Percentiles rank a stretch among this genome's conserved stretches.
Evolutionary conservation across 495 filamentous ascomycete species (phyloP).

Genomic region (Xylaria sp.): DNA sequence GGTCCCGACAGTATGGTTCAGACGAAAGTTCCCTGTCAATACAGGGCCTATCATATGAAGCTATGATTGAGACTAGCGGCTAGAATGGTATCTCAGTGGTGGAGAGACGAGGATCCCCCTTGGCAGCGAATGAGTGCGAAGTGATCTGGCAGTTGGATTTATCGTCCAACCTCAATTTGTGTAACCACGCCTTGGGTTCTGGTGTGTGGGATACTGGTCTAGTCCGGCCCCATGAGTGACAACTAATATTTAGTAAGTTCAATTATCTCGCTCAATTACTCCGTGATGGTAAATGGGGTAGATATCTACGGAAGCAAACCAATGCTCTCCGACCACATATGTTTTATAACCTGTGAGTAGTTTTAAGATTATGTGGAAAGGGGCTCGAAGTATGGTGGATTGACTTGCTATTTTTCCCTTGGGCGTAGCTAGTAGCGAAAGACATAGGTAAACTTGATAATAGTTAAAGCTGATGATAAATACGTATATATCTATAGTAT

Average conservation of each 20-base stretch:
- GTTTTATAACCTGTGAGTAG: not conserved
- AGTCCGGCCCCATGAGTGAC: not conserved
- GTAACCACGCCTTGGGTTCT: not conserved
- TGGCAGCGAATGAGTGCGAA: not conserved
- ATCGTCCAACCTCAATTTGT: not conserved
- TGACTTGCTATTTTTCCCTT: not conserved
- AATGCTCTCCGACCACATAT: not conserved
- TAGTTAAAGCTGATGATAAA: not conserved
- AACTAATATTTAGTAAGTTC: not conserved
- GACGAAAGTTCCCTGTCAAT: slow-evolving; percentile 24
- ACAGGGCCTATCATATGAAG: slow-evolving; percentile 28
- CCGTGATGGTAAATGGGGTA: not conserved
- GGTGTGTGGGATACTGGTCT: not conserved
- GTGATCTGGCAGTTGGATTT: not conserved
- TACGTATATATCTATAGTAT: not conserved
- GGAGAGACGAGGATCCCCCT: not conserved
- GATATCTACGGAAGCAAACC: not conserved
- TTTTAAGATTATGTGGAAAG: not conserved
- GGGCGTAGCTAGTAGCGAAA: not conserved
- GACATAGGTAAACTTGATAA: slow-evolving; percentile 6
- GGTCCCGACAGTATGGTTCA: slow-evolving; percentile 37
- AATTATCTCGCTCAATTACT: not conserved
- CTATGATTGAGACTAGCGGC: slow-evolving; percentile 1
- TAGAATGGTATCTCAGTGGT: slow-evolving; percentile 11
- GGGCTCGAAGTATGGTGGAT: not conserved